A percentile compares a stretch with the other conserved stretches of the same genome.
Conservation (phyloP, 805 yeast genomes). For the Candida berthetii region DNA sequence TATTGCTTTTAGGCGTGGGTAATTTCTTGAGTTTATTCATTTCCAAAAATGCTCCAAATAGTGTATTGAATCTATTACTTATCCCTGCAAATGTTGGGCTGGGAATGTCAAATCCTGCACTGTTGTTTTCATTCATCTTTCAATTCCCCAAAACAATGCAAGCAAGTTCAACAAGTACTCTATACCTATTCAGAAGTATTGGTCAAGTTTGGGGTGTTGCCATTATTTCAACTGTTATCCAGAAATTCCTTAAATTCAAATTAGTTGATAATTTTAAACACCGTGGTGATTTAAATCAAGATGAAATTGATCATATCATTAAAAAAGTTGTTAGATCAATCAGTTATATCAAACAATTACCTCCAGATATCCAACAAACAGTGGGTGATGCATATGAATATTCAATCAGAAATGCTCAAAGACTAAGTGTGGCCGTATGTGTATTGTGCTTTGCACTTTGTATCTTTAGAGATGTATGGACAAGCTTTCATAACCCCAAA, state of each 20-base stretch:
- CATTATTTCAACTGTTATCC: constrained; percentile 18
- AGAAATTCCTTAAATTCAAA: constrained; percentile 3
- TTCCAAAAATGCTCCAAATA: constrained; percentile 25
- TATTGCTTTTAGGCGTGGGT: constrained; percentile 29
- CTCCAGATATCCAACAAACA: constrained; percentile 3
- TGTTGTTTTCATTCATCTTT: constrained; percentile 60
- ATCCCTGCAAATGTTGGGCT: constrained; percentile 43
- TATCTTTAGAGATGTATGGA: too few species aligned
- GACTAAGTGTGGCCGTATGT: too few species aligned
- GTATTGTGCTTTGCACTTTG: too few species aligned
- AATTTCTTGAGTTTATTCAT: constrained; percentile 31
- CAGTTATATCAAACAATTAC: constrained; percentile 10
- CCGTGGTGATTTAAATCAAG: not conserved
- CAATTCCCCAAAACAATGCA: constrained; percentile 59
- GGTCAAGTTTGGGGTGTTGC: constrained; percentile 62
- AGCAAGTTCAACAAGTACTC: constrained; percentile 58
- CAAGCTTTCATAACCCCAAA: too few species aligned
- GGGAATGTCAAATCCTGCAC: constrained; percentile 55
- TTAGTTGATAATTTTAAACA: constrained; percentile 7
- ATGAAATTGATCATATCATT: constrained; percentile 6
- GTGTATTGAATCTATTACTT: constrained; percentile 30
- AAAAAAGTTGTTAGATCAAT: constrained; percentile 8
- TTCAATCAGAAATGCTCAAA: constrained; percentile 11
- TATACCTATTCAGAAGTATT: constrained; percentile 56
- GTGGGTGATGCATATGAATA: constrained; percentile 8